These are phyloP conservation scores for Aspergillus olivimuriae DNA, from an alignment of 495 filamentous ascomycete genomes.

Conservation along the genomic window DNA sequence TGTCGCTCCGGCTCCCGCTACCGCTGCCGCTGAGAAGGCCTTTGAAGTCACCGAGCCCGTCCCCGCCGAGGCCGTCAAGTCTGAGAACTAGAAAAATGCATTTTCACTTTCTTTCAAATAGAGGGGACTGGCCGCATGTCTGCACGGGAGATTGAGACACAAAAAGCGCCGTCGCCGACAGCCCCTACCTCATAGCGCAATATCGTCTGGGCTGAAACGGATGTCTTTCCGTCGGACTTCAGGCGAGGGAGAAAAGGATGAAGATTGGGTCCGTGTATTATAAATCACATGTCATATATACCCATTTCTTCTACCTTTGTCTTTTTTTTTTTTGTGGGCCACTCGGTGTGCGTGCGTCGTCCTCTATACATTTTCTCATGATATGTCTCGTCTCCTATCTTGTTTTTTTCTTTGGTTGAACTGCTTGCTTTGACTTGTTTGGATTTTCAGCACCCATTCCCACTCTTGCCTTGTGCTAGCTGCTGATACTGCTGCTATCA, in stretches of 20 bases:
- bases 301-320: background rate
- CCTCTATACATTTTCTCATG: background rate
- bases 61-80: slow-evolving; percentile 17
- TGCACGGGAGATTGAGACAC: too few species aligned
- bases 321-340: too few species aligned
- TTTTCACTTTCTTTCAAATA: too few species aligned
- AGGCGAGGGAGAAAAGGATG: too few species aligned
- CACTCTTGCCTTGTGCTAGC: slow-evolving; percentile 14
- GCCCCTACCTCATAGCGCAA: too few species aligned
- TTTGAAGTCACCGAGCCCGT: background rate
- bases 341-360: too few species aligned
- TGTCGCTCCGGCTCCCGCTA: too few species aligned
- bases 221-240: too few species aligned
- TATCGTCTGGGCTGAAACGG: too few species aligned
- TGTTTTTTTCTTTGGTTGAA: background rate
- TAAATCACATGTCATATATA: background rate
- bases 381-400: background rate
- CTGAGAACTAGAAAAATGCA: slow-evolving; percentile 21
- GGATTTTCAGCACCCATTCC: slow-evolving; percentile 25
- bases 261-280: background rate
- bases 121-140: too few species aligned
- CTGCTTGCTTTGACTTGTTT: slow-evolving; percentile 6
- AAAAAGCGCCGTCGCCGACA: too few species aligned
- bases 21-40: too few species aligned
- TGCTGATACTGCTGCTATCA: slow-evolving; percentile 17